Base-by-base conservation (phyloP, 1,284 basidiomycete species). In the Malassezia vespertilionis region DNA sequence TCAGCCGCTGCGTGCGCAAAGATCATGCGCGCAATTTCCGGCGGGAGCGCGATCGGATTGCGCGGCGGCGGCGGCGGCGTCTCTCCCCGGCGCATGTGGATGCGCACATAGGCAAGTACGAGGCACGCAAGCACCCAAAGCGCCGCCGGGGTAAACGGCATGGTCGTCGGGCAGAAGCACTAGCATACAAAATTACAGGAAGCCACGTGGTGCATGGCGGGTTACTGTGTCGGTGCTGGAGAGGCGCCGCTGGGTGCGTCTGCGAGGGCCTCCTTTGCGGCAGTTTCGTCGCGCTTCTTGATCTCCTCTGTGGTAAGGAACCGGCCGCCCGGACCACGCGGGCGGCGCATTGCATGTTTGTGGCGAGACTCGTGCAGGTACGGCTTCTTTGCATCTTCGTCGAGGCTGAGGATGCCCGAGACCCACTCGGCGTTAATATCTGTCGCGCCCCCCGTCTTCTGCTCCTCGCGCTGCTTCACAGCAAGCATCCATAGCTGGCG, bases 361-460 rank as follows among this genome's bases (percentile, higher is more conserved):
- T 97, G 91, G 35, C 91, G 81, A 20, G 87, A 91, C 71, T 96
- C 90, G 63, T 96, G 90, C 21, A 95, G 80, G 74, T 95, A 96
- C 1, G 90, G 90, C 87, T 95, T 65, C 38, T 55, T 61, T 26
- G 54, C 48, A n/a, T 63, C 62, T 32, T 63, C 59, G 28, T 63
- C 58, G 27, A 61, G 46, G 11, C 37, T 44, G 9, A 53, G 41
- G 31, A 39, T 27, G 8, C 51, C 44, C 9, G 43, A 35, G 10
- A 44, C 46, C 43, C 34, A 45, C 34, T 40, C 41, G 17, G 44
- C 42, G 17, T 40, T 40, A 5, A 41, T 41, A 5, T 40, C 27
- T 8, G 33, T 26, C 15, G 24, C 23, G 14, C 55, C 46, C 15
- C 57, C 54, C 8, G 52, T 45, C 42, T 53, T 52, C 27, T 51